Evolutionary conservation across 192 early-diverging fungal species (phyloP), one percentile per base, ranked within the genome.

Genomic region (Coemansia sp.): DNA sequence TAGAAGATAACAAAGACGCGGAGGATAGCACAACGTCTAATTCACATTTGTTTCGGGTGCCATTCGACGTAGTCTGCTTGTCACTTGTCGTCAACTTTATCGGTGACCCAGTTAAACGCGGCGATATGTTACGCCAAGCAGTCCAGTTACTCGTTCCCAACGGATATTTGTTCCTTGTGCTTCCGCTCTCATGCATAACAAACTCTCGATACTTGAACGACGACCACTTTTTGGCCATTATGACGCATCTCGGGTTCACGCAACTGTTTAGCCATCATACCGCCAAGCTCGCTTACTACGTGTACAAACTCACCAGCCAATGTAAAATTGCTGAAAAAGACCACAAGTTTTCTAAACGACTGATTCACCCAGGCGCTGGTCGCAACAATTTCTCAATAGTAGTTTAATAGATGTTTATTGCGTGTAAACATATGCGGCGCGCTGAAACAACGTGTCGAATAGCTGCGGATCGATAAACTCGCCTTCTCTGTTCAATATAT

Each of bases 31-130:
- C 18, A 48, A 48, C 16, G 0, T 61, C 71, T 9, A 48, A 50
- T 37, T 60, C 64, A 5, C 62, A 65, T n/a, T 35, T 72, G 59
- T 78, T 71, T 26, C 10, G 12, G 3, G 1, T 27, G 24, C 68
- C 65, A 4, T 96, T 91, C 71, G 82, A 96, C 56, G 84, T 92
- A 23, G 74, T 96, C 0, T 92, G 90, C 59, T 78, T 96, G 16
- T 89, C 86, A 13, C 67, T 96, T 0, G 94, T 96, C 0, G 87
- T 96, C 49, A 96, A 96, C 70, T 96, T 96, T 85, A 89, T 93
- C 1, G 88, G 88, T 4, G 90, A 93, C 78, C 83, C 88, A 3
- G 70, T 57, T 9, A 76, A 82, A 43, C 78, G 94, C 68, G 94
- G 93, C 9, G 72, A 86, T 26, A 90, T 93, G 82, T 75, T 92